Evolutionary conservation across 2,329 filamentous ascomycete species (phyloP).

Genomic region (Chalara sp.): DNA sequence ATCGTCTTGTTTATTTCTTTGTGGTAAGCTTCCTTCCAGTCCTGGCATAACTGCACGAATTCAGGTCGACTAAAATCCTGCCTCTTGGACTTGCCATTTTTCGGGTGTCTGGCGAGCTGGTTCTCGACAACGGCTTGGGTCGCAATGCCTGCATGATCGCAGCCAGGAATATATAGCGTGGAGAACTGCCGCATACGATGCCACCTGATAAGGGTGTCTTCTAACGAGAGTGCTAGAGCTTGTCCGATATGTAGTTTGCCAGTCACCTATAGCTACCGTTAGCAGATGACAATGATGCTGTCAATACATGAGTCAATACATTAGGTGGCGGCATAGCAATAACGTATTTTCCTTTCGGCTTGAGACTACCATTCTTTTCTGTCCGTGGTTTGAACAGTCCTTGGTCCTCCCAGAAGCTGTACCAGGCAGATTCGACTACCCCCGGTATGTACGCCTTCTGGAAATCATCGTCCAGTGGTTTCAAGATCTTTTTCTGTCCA

Average conservation of each 20-base stretch:
- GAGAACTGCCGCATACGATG: constrained; percentile 86
- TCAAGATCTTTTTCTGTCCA: constrained; percentile 54
- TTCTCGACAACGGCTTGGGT: constrained; percentile 97
- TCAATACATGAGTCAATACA: constrained; percentile 44
- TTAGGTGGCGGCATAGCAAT: constrained; percentile 93
- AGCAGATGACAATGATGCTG: neutral
- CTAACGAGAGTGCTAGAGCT: constrained; percentile 76
- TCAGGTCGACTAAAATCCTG: constrained; percentile 80
- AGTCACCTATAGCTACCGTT: constrained; percentile 43
- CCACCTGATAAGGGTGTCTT: constrained; percentile 85
- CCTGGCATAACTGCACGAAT: constrained; percentile 77
- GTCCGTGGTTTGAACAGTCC: constrained; percentile 90
- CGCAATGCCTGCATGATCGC: constrained; percentile 93
- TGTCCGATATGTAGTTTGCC: constrained; percentile 91
- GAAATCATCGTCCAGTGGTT: constrained; percentile 68
- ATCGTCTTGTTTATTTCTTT: constrained; percentile 80
- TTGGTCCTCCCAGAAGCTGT: constrained; percentile 94
- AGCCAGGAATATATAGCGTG: constrained; percentile 82
- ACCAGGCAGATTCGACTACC: constrained; percentile 87
- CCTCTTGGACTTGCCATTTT: constrained; percentile 38
- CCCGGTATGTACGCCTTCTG: constrained; percentile 89
- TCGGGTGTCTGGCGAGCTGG: constrained; percentile 71
- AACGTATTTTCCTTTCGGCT: constrained; percentile 78
- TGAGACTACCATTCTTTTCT: constrained; percentile 67
- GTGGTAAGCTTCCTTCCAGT: constrained; percentile 96